A percentile compares a stretch with the other conserved stretches of the same genome.
Conservation (phyloP, 2,329 filamentous ascomycete genomes). For the Penicillium italicum region DNA sequence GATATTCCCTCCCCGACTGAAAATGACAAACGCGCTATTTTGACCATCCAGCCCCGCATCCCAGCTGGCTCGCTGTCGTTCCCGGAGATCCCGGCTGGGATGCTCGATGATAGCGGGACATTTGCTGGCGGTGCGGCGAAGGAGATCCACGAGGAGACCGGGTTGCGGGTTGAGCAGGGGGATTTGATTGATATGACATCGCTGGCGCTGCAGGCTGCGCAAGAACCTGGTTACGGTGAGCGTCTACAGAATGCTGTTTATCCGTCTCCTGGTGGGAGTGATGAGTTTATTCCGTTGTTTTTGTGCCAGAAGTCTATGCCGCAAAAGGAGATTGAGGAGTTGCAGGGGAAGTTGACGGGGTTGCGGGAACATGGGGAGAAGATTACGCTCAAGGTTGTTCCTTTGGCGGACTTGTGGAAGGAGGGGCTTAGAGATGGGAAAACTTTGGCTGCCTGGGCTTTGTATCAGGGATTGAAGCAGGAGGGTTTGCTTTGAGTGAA, state of each 20-base stretch:
- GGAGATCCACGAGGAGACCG: slow-evolving; percentile 57
- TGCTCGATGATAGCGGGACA: slow-evolving; percentile 55
- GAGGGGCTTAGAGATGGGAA: slow-evolving; percentile 56
- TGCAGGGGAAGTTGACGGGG: slow-evolving; percentile 54
- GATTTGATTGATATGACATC: slow-evolving; percentile 55
- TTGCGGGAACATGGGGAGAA: slow-evolving; percentile 55
- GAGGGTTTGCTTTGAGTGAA: slow-evolving; percentile 43
- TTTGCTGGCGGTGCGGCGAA: slow-evolving; percentile 55
- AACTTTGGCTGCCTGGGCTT: slow-evolving; percentile 52
- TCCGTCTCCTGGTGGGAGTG: slow-evolving; percentile 54
- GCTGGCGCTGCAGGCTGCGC: slow-evolving; percentile 40
- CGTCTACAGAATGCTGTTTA: slow-evolving; percentile 51
- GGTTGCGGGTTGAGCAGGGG: slow-evolving; percentile 47
- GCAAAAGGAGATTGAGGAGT: slow-evolving; percentile 46
- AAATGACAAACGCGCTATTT: slow-evolving; percentile 47
- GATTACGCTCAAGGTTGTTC: slow-evolving; percentile 56
- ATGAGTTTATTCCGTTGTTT: slow-evolving; percentile 58
- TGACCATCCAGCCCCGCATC: slow-evolving; percentile 57
- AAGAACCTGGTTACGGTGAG: slow-evolving; percentile 27
- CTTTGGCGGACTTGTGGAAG: slow-evolving; percentile 51
- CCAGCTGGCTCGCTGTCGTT: slow-evolving; percentile 55
- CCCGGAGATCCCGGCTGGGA: slow-evolving; percentile 57
- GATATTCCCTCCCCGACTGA: slow-evolving; percentile 44
- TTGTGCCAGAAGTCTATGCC: slow-evolving; percentile 53
- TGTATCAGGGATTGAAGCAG: slow-evolving; percentile 52